Evolutionary conservation across 2,329 filamentous ascomycete species (phyloP).

Genomic region (Talaromyces funiculosus): DNA sequence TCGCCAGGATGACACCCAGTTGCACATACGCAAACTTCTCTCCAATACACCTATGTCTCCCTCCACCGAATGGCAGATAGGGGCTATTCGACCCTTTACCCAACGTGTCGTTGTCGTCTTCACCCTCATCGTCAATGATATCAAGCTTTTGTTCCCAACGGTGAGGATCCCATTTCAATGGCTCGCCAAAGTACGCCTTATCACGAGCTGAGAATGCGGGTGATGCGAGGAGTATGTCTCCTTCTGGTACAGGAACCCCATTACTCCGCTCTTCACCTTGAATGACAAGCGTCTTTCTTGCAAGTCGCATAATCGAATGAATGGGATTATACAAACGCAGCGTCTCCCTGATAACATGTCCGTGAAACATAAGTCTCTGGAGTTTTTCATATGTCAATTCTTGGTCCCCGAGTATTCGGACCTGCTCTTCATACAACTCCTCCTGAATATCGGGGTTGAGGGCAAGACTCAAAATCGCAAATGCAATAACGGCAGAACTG

Average conservation of each 20-base stretch:
- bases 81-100: slow-evolving; percentile 85
- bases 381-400: slow-evolving; percentile 72
- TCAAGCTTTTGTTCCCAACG: slow-evolving; percentile 64
- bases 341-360: slow-evolving; percentile 84
- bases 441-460: slow-evolving; percentile 73
- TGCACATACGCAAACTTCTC: slow-evolving; percentile 96
- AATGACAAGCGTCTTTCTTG: slow-evolving; percentile 83
- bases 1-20: slow-evolving; percentile 75
- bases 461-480: slow-evolving; percentile 78
- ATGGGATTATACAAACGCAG: slow-evolving; percentile 87
- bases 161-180: slow-evolving; percentile 80
- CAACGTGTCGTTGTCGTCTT: slow-evolving; percentile 61
- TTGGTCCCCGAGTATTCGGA: slow-evolving; percentile 67
- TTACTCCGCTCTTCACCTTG: slow-evolving; percentile 55
- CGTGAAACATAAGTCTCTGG: slow-evolving; percentile 71
- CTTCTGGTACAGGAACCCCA: slow-evolving; percentile 73
- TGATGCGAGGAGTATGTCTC: slow-evolving; percentile 75
- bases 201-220: slow-evolving; percentile 69
- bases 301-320: slow-evolving; percentile 88
- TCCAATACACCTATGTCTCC: slow-evolving; percentile 88
- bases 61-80: slow-evolving; percentile 90
- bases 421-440: slow-evolving; percentile 78
- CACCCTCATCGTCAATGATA: slow-evolving; percentile 19
- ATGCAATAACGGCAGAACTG: slow-evolving; percentile 74
- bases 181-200: slow-evolving; percentile 75